Conservation (phyloP, 371 early-diverging fungal genomes). For the Rhizopus delemar region DNA sequence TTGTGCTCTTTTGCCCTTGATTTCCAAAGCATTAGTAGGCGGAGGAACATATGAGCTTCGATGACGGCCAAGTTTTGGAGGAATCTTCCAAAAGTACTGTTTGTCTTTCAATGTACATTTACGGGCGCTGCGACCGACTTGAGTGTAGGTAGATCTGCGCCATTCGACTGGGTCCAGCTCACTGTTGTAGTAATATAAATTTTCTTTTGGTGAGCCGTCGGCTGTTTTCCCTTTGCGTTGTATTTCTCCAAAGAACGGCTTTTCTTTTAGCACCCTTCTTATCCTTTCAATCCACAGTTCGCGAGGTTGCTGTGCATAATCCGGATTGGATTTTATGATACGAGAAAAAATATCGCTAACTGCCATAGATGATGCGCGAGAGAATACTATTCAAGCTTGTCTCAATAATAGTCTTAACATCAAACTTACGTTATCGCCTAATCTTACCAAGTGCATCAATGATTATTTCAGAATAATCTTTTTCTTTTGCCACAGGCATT, state of each 20-base stretch:
- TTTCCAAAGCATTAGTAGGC: conserved; percentile 24
- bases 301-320: conserved; percentile 33
- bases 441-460: conserved; percentile 51
- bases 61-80: conserved; percentile 61
- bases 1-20: conserved; percentile 12
- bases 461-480: conserved; percentile 45
- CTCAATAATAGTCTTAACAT: not conserved
- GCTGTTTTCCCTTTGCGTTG: conserved; percentile 67
- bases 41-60: conserved; percentile 51
- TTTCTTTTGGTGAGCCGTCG: conserved; percentile 63
- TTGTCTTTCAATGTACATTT: conserved; percentile 68
- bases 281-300: conserved; percentile 45
- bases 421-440: not conserved
- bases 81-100: conserved; percentile 70
- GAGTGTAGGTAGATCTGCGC: conserved; percentile 56
- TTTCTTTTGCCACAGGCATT: conserved; percentile 5
- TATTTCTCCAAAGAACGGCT: conserved; percentile 60
- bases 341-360: conserved; percentile 53
- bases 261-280: conserved; percentile 33
- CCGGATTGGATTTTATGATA: conserved; percentile 42
- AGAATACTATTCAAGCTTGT: conserved; percentile 33
- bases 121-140: conserved; percentile 63
- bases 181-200: conserved; percentile 63
- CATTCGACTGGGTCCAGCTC: conserved; percentile 61
- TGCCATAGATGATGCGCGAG: conserved; percentile 51